Conservation (phyloP, 768 basidiomycete genomes). For the Auricularia sp. region DNA sequence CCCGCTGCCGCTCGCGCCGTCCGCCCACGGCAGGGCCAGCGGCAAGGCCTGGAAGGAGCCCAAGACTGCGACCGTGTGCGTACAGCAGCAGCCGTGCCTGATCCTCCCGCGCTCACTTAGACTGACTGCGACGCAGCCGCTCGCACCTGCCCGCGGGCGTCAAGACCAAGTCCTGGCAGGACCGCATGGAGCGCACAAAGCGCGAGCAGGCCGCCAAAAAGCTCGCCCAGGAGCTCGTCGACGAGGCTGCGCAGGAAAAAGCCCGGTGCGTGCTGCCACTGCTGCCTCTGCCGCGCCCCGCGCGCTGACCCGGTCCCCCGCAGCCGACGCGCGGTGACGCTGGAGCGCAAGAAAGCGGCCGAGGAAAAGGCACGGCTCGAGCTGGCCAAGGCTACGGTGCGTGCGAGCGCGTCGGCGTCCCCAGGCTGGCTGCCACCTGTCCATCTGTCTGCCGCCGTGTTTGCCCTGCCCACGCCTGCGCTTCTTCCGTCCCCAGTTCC, state of each 20-base stretch:
- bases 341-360: constrained; percentile 58
- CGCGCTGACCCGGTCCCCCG: neutral
- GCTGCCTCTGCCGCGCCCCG: neutral
- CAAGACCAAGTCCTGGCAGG: constrained; percentile 56
- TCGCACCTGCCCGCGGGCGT: constrained; percentile 55
- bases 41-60: constrained; percentile 57
- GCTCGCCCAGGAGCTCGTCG: constrained; percentile 59
- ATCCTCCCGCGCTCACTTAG: neutral
- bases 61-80: constrained; percentile 44
- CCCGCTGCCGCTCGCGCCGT: constrained; percentile 35
- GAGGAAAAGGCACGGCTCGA: constrained; percentile 59
- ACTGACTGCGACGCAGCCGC: constrained; percentile 34
- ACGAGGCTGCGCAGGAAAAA: constrained; percentile 63
- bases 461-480: neutral
- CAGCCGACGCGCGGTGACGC: constrained; percentile 57
- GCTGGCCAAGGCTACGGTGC: constrained; percentile 40
- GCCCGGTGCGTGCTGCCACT: constrained; percentile 33
- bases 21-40: constrained; percentile 55
- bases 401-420: constrained; percentile 20
- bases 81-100: constrained; percentile 1
- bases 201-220: constrained; percentile 62
- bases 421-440: neutral
- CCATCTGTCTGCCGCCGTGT: neutral
- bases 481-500: neutral
- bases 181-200: constrained; percentile 58